These are phyloP conservation scores for Multifurca ochricompacta DNA, from an alignment of 768 basidiomycete genomes.

Conservation along the genomic window DNA sequence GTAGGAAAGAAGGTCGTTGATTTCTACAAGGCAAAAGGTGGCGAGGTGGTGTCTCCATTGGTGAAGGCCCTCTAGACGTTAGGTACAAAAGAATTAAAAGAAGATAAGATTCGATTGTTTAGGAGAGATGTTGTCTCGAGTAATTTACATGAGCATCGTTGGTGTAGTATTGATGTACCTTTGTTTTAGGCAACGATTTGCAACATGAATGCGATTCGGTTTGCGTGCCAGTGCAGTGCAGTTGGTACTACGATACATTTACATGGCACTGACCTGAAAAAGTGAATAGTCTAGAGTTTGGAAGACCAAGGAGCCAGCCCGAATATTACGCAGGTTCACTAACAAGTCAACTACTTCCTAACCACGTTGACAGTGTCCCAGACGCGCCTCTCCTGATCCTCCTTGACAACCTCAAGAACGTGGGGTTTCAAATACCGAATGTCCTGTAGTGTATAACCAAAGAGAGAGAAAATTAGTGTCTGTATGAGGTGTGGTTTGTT, in stretches of 20 bases:
- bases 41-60: constrained; percentile 64
- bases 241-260: too few species aligned
- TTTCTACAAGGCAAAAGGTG: constrained; percentile 80
- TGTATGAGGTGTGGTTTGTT: neutral
- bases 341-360: constrained; percentile 35
- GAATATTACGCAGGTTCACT: neutral
- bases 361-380: constrained; percentile 78
- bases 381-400: constrained; percentile 64
- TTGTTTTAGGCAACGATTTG: neutral
- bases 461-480: neutral
- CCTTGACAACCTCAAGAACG: constrained; percentile 62
- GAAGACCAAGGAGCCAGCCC: neutral
- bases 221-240: too few species aligned
- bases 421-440: constrained; percentile 79
- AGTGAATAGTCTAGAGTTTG: neutral
- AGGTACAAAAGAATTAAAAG: neutral
- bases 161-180: neutral
- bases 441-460: constrained; percentile 50
- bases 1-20: constrained; percentile 80
- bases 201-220: neutral
- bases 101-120: neutral
- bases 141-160: neutral
- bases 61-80: constrained; percentile 53
- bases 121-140: neutral
- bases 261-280: neutral